Percentiles rank a stretch among this genome's conserved stretches.
Conservation (phyloP, 176 grass and related monocot genomes). For the Eleusine indica region DNA sequence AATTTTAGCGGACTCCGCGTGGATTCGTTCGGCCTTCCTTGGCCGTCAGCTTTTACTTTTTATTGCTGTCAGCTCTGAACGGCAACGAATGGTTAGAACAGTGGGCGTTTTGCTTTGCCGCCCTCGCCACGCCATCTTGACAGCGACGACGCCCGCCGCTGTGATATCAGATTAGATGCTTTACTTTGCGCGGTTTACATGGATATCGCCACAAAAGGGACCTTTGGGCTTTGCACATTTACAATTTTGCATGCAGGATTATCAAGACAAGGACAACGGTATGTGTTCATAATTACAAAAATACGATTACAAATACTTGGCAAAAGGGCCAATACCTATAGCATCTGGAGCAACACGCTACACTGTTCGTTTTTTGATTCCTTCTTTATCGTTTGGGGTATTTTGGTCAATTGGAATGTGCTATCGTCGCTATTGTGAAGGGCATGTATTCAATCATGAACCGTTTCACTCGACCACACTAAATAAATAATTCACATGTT, state of each 20-base stretch:
- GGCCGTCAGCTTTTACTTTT: conserved; percentile 40
- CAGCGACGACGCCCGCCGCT: not conserved
- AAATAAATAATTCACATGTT: conserved; percentile 23
- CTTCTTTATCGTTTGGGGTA: no score
- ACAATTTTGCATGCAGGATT: not conserved
- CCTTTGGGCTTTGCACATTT: not conserved
- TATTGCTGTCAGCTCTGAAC: conserved; percentile 23
- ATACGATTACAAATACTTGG: no score
- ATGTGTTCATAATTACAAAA: not conserved
- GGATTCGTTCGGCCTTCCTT: not conserved
- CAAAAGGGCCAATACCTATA: no score
- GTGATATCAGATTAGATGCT: not conserved
- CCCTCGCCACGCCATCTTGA: conserved; percentile 10
- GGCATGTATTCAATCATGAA: not conserved
- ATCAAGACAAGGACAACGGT: not conserved
- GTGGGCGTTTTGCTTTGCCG: conserved; percentile 3
- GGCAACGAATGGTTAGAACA: not conserved
- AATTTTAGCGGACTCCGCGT: conserved; percentile 33
- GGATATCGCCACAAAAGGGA: not conserved
- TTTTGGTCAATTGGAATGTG: no score
- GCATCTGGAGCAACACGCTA: no score
- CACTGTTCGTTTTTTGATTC: no score
- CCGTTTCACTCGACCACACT: not conserved
- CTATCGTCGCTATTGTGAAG: no score
- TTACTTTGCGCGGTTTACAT: not conserved